These are phyloP conservation scores for Talaromyces liani DNA, from an alignment of 495 filamentous ascomycete genomes.

Conservation along the genomic window DNA sequence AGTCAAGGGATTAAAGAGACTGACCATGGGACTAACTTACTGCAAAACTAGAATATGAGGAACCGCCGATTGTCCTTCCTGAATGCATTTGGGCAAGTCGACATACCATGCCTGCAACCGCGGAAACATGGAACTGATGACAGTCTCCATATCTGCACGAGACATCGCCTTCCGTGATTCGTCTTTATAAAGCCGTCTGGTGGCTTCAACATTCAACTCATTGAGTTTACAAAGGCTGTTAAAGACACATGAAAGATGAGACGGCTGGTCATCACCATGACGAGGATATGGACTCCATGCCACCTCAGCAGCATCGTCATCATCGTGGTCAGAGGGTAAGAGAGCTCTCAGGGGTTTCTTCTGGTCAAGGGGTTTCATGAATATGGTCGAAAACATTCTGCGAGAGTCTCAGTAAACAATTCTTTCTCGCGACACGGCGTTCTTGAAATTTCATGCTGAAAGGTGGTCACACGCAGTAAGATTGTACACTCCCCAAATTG, in stretches of 20 bases:
- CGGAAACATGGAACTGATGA: slow-evolving; percentile 15
- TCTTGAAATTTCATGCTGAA: slow-evolving; percentile 18
- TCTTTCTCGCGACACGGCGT: neutral
- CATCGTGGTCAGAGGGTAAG: slow-evolving; percentile 10
- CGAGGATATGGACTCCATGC: slow-evolving; percentile 34
- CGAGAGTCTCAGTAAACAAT: slow-evolving; percentile 13
- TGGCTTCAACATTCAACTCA: slow-evolving; percentile 17
- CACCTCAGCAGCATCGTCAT: slow-evolving; percentile 17
- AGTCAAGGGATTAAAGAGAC: neutral
- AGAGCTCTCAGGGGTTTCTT: slow-evolving; percentile 13
- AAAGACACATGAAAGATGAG: slow-evolving; percentile 24
- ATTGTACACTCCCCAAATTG: slow-evolving; percentile 28
- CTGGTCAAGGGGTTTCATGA: slow-evolving; percentile 20
- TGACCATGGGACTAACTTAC: slow-evolving; percentile 19
- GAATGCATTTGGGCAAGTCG: slow-evolving; percentile 19
- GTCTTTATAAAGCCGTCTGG: slow-evolving; percentile 22
- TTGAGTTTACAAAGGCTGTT: slow-evolving; percentile 18
- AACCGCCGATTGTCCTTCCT: slow-evolving; percentile 17
- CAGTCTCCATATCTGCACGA: slow-evolving; percentile 15
- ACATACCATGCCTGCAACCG: slow-evolving; percentile 22
- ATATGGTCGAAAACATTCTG: slow-evolving; percentile 15
- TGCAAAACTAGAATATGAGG: slow-evolving; percentile 29
- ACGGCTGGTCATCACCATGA: slow-evolving; percentile 23
- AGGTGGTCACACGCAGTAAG: slow-evolving; percentile 19
- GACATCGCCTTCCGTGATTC: slow-evolving; percentile 10